Conservation (phyloP, 2,329 filamentous ascomycete species). For the Colletotrichum aenigma region DNA sequence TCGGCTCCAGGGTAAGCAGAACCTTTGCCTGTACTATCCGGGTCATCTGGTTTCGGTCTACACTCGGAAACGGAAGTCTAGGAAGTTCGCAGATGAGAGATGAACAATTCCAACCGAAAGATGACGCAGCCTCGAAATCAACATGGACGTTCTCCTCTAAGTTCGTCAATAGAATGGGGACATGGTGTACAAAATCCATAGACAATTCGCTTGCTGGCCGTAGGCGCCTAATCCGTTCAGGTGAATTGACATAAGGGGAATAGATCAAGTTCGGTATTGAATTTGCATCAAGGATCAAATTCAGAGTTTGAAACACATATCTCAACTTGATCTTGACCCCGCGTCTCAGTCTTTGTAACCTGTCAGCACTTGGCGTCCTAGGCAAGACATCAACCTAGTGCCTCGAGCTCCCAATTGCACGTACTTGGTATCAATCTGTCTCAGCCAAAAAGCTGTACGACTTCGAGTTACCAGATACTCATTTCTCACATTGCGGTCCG, state of each 20-base stretch:
- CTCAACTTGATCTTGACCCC: neutral
- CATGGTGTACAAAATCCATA: no score
- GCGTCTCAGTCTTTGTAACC: neutral
- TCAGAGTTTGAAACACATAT: neutral
- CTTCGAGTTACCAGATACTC: fast-evolving
- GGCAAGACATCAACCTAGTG: neutral
- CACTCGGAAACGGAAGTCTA: neutral
- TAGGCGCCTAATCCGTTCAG: no score
- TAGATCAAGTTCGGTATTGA: fast-evolving
- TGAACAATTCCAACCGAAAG: neutral
- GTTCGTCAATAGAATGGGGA: no score
- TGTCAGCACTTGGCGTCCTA: neutral
- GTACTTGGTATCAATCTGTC: neutral
- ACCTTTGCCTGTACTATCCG: no score
- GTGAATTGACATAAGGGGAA: no score
- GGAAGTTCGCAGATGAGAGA: neutral
- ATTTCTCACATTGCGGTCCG: neutral
- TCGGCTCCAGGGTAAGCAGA: no score
- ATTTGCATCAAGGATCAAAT: no score
- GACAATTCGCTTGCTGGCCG: no score
- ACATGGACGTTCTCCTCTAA: no score
- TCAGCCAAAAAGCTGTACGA: fast-evolving
- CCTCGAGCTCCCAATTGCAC: neutral
- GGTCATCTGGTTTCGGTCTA: no score
- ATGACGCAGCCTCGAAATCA: neutral